phyloP scores from a whole-genome alignment of 176 grass and related monocot species.

The Puccinellia tenuiflora region DNA sequence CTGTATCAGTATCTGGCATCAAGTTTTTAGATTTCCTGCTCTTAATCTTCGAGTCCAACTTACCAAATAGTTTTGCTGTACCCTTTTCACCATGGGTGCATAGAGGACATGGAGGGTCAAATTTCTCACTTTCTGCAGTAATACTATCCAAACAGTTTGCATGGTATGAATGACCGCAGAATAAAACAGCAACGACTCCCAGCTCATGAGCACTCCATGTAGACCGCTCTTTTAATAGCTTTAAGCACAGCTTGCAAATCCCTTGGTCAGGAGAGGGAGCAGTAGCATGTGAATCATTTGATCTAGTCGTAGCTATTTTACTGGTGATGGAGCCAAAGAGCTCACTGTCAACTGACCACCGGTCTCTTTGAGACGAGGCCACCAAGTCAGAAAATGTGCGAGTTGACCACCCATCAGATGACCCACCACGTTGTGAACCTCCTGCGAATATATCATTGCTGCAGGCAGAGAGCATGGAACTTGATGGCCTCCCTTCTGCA shows the following conservation, averaged over 20 bases:
- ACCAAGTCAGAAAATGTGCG: slow-evolving; percentile 58
- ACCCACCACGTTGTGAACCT: slow-evolving; percentile 22
- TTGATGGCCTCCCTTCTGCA: slow-evolving; percentile 14
- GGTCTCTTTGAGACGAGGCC: slow-evolving; percentile 45
- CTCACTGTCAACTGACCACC: slow-evolving; percentile 65
- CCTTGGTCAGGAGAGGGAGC: slow-evolving; percentile 28
- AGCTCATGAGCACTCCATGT: slow-evolving; percentile 53
- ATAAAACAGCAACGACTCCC: slow-evolving; percentile 47
- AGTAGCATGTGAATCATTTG: slow-evolving; percentile 27
- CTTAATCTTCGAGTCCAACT: slow-evolving; percentile 14
- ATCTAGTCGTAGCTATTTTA: slow-evolving; percentile 22
- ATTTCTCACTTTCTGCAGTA: slow-evolving; percentile 54
- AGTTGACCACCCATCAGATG: slow-evolving; percentile 67
- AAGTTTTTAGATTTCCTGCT: slow-evolving; percentile 38
- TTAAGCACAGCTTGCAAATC: slow-evolving; percentile 56
- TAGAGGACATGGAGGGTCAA: slow-evolving; percentile 62
- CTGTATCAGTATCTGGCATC: slow-evolving; percentile 17
- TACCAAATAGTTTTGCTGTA: slow-evolving; percentile 45
- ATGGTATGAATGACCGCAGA: slow-evolving; percentile 66
- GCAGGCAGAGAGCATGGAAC: slow-evolving; percentile 20
- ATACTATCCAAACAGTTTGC: slow-evolving; percentile 74
- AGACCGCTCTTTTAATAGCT: slow-evolving; percentile 47
- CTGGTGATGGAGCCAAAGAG: slow-evolving; percentile 18
- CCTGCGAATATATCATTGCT: slow-evolving; percentile 18
- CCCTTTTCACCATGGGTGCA: slow-evolving; percentile 60